Conservation (phyloP, 371 early-diverging fungal species). For the Sporodiniella umbellata region DNA sequence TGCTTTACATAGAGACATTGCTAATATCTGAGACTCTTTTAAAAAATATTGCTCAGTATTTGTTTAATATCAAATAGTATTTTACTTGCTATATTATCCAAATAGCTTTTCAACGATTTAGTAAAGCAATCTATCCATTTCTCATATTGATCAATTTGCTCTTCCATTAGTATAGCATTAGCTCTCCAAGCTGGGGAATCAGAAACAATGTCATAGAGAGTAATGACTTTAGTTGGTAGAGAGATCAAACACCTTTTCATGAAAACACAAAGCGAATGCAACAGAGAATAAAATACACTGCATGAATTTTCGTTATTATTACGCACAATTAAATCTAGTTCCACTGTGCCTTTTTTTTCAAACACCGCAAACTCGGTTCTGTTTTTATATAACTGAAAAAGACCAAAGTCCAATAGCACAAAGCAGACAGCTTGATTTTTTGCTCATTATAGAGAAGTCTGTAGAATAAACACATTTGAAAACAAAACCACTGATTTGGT, state of each 20-base stretch:
- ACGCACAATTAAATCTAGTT: too few species aligned
- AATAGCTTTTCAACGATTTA: slow-evolving; percentile 34
- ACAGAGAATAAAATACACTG: too few species aligned
- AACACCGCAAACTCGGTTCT: too few species aligned
- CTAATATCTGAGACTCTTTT: slow-evolving; percentile 32
- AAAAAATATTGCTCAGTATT: background rate
- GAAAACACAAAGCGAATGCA: too few species aligned
- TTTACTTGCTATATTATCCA: slow-evolving; percentile 44
- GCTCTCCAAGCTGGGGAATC: slow-evolving; percentile 71
- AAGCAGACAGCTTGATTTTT: too few species aligned
- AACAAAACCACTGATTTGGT: too few species aligned
- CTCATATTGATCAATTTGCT: slow-evolving; percentile 64
- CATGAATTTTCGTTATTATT: too few species aligned
- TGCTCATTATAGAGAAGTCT: too few species aligned
- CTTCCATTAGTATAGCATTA: slow-evolving; percentile 59
- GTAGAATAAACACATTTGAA: too few species aligned
- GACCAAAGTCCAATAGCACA: too few species aligned
- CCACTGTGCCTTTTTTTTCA: too few species aligned
- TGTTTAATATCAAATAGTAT: background rate
- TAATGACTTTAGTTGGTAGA: slow-evolving; percentile 31
- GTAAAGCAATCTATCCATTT: slow-evolving; percentile 60
- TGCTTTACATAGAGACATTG: slow-evolving; percentile 30
- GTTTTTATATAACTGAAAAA: too few species aligned
- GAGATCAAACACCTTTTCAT: slow-evolving; percentile 13
- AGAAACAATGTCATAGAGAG: slow-evolving; percentile 46